Conservation (phyloP, 257 asterid species). For the Echium plantagineum region DNA sequence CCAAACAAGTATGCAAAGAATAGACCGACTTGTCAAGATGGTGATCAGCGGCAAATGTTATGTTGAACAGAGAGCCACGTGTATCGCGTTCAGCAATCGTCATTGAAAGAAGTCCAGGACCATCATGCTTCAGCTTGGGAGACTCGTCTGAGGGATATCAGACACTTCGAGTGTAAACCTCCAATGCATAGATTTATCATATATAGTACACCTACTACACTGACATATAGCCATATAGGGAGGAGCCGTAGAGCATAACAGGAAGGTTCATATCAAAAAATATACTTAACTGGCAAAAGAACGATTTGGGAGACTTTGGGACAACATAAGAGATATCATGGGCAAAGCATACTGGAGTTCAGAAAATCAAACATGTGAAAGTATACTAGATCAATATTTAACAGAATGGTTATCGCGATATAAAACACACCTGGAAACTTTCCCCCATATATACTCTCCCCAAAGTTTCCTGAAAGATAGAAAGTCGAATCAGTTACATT, state of each 20-base stretch:
- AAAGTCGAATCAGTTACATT: slow-evolving; percentile 2
- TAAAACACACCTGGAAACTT: slow-evolving; percentile 70
- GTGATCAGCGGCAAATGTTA: slow-evolving; percentile 86
- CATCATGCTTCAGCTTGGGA: slow-evolving; percentile 75
- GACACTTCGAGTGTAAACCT: neutral
- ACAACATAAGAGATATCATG: neutral
- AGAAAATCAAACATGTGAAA: neutral
- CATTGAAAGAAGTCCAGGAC: slow-evolving; percentile 87
- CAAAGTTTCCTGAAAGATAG: slow-evolving; percentile 55
- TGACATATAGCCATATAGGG: too few relatives aligned
- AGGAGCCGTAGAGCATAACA: neutral
- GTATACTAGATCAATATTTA: neutral
- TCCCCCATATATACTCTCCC: slow-evolving; percentile 84
- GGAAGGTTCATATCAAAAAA: neutral
- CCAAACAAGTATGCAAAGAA: neutral
- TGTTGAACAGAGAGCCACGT: slow-evolving; percentile 71
- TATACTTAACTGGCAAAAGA: neutral
- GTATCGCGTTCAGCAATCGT: slow-evolving; percentile 77
- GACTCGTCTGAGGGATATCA: slow-evolving; percentile 52
- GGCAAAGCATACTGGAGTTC: neutral
- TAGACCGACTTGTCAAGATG: slow-evolving; percentile 74
- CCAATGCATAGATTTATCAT: neutral
- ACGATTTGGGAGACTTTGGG: neutral
- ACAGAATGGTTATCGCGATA: neutral
- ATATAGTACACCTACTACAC: too few relatives aligned